These are phyloP conservation scores for Skeletonema grethae DNA, from an alignment of 108 stramenopile species.

Conservation along the genomic window DNA sequence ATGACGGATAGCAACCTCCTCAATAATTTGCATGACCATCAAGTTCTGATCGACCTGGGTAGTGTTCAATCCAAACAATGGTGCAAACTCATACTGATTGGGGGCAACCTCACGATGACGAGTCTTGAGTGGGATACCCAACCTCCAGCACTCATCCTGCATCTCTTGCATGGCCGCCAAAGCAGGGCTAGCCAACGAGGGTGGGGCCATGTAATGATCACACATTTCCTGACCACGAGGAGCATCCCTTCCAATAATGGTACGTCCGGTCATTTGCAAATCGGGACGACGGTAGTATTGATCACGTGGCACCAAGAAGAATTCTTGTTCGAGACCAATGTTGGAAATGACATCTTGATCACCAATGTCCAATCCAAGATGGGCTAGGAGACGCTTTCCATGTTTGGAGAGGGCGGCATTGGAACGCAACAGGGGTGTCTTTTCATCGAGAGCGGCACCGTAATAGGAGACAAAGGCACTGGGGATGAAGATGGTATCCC, in stretches of 20 bases:
- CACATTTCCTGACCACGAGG: slow-evolving; percentile 96
- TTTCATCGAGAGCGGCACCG: slow-evolving; percentile 95
- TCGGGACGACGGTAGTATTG: slow-evolving; percentile 92
- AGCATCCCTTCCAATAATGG: slow-evolving; percentile 91
- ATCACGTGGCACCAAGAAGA: slow-evolving; percentile 94
- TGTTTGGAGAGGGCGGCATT: slow-evolving; percentile 88
- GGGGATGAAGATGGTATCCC: slow-evolving; percentile 95
- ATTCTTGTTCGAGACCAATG: slow-evolving; percentile 96
- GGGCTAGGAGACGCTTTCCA: slow-evolving; percentile 77
- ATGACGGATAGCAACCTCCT: slow-evolving; percentile 89
- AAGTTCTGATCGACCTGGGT: slow-evolving; percentile 95
- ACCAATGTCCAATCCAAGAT: slow-evolving; percentile 74
- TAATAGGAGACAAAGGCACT: slow-evolving; percentile 90
- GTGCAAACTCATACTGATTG: slow-evolving; percentile 95
- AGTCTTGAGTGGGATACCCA: slow-evolving; percentile 92
- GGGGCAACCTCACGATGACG: slow-evolving; percentile 97
- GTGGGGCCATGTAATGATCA: slow-evolving; percentile 95
- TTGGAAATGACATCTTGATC: slow-evolving; percentile 73
- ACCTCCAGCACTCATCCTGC: slow-evolving; percentile 87
- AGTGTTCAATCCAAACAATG: slow-evolving; percentile 88
- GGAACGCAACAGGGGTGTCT: slow-evolving; percentile 92
- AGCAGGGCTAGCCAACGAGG: slow-evolving; percentile 76
- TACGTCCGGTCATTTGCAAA: slow-evolving; percentile 91
- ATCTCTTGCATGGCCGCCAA: slow-evolving; percentile 94
- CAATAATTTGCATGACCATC: slow-evolving; percentile 97